A percentile compares a stretch with the other conserved stretches of the same genome.
These are phyloP conservation scores for Nasturtium officinale DNA, from an alignment of 345 rosid species.

Conservation along the genomic window DNA sequence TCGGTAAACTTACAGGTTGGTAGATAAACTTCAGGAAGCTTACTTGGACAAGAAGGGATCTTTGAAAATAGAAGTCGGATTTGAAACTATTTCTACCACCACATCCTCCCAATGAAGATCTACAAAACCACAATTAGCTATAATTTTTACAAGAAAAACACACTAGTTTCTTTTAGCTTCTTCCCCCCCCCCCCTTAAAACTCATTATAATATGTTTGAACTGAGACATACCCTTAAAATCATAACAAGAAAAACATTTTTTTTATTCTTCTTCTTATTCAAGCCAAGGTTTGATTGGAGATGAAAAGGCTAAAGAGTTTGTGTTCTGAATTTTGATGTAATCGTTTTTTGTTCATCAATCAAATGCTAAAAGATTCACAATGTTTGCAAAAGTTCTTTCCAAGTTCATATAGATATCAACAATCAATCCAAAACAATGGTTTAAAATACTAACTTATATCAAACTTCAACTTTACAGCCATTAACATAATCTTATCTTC, in stretches of 20 bases:
- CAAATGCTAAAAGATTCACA: not conserved
- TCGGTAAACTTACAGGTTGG: too few relatives aligned
- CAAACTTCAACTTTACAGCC: not conserved
- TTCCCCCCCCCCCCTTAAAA: too few relatives aligned
- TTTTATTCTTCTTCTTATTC: too few relatives aligned
- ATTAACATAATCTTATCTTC: not conserved
- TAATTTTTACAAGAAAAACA: too few relatives aligned
- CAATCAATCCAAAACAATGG: not conserved
- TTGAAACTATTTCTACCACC: slow-evolving; percentile 14
- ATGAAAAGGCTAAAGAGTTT: too few relatives aligned
- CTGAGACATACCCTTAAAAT: too few relatives aligned
- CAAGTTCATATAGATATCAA: slow-evolving; percentile 1
- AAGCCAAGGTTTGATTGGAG: too few relatives aligned
- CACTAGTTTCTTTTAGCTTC: too few relatives aligned
- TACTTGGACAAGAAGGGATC: slow-evolving; percentile 24
- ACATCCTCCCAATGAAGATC: not conserved
- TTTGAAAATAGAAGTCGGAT: slow-evolving; percentile 8
- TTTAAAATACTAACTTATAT: not conserved
- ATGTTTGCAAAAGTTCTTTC: not conserved
- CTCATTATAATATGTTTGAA: too few relatives aligned
- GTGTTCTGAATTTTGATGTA: not conserved
- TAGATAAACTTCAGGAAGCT: not conserved
- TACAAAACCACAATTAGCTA: not conserved
- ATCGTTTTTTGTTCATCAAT: not conserved
- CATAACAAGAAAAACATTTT: too few relatives aligned